Base-by-base conservation (phyloP, 371 early-diverging fungal species). In the Apophysomyces elegans region DNA sequence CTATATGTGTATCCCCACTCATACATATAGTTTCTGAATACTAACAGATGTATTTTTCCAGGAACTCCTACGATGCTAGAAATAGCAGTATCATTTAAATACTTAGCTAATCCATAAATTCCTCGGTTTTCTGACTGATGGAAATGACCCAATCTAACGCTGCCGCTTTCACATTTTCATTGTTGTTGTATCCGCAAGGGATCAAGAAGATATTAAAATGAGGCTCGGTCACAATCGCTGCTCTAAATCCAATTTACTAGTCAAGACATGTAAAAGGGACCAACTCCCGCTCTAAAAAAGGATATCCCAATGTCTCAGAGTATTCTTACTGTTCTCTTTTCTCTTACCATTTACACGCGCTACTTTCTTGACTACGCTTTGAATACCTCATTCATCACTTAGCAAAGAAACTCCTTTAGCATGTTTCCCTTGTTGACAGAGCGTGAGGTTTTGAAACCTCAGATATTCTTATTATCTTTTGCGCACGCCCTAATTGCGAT, bases 1-100 rank as follows among this genome's bases (percentile, higher is more conserved):
- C 66, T 45, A 54, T 65, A 60, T 13, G 4, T 47, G 39, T 65
- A 65, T 13, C 66, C 66, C 66, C 66, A 65, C 21, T 65, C 54
- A n/a, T 54, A 50, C 37, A 59, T 32, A 37, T 54, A 65, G 12
- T 4, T 43, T 43, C 43, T 43, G 12, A 43, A 5, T 14, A 43
- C 14, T 43, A 4, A 43, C 43, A 43, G 43, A 43, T 43, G 4
- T 43, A 2, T 43, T 9, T 43, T 14, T 4, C 43, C 43, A 43
- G 43, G 3, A 2, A 43, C 43, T 14, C 12, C 43, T 14, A 43
- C 4, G 43, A 26, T 43, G 1, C 14, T 43, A 2, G 43, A 4
- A 14, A 43, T 43, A 14, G 14, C 43, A 43, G 9, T 2, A 14
- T 43, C 43, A 14, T 43, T 43, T 14, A 43, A 14, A 43, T 14